Evolutionary conservation across 805 yeast genomes (phyloP), one percentile per base, ranked within the genome.

Genomic region (Candida awuae): DNA sequence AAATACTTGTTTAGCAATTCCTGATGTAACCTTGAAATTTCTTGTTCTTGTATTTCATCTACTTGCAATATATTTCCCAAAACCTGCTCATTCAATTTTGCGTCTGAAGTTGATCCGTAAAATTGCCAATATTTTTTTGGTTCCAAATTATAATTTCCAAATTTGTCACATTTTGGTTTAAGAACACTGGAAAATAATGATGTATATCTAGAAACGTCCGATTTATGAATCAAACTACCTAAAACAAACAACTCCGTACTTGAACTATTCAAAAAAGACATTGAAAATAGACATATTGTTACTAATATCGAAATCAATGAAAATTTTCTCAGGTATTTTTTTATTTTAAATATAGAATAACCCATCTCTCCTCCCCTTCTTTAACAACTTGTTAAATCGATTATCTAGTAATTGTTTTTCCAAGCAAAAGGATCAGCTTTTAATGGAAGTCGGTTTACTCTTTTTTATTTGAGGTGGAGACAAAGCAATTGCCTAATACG

Each of bases 71-170:
- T 35, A 17, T 45, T 48, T 4, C 49, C 38, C 13, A 57, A 44
- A 14, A 42, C 44, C 2, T 48, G 42, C 22, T 46, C 43, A 16
- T 47, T 50, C 10, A 58, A 41, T 27, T 48, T 50, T 25, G 28
- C 25, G 28, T 29, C 10, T 41, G 32, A 34, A 54, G 49, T 9
- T 51, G 51, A 28, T 4, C 63, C 63, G 38, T 55, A 59, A 38
- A 52, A 54, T 32, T 58, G 62, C 58, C 58, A 57, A 43, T 50
- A 53, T 7, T 41, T 34, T n/a, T 49, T 39, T 1, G 55, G 31
- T 3, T 48, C 41, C 15, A 40, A 17, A 12, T 41, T 46, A 42
- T 58, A 56, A 5, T 49, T 44, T n/a, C 50, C 49, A 14, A 59
- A 46, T 28, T 46, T 41, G 29, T 51, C 54, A 37, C 60, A 58